These are phyloP conservation scores for Fusarium albosuccineum DNA, from an alignment of 2,329 filamentous ascomycete genomes.

Conservation along the genomic window DNA sequence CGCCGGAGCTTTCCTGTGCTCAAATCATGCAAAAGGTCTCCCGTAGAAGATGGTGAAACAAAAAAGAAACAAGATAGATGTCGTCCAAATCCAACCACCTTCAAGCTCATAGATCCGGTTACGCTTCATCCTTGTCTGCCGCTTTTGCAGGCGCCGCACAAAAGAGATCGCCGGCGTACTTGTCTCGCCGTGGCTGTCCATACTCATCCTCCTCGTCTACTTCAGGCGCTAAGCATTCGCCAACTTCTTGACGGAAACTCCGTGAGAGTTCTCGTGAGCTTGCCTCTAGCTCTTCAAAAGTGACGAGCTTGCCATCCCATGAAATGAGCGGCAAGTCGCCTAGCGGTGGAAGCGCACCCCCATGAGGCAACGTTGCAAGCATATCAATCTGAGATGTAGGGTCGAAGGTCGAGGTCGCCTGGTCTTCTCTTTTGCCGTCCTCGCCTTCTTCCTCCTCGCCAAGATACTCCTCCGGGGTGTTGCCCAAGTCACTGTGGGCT, in stretches of 20 bases:
- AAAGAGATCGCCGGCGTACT: conserved; percentile 72
- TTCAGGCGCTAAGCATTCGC: conserved; percentile 67
- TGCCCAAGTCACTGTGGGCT: conserved; percentile 81
- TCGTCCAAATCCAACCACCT: conserved; percentile 6
- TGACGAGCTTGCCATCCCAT: conserved; percentile 70
- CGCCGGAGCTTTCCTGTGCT: conserved; percentile 15
- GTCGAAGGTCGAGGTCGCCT: conserved; percentile 52
- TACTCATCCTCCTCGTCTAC: conserved; percentile 36
- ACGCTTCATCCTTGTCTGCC: conserved; percentile 39
- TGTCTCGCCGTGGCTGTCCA: conserved; percentile 39
- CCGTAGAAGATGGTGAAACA: conserved; percentile 12
- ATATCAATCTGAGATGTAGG: conserved; percentile 59
- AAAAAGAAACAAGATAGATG: conserved; percentile 7
- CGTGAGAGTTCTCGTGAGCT: conserved; percentile 66
- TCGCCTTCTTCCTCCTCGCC: conserved; percentile 43
- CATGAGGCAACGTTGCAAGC: conserved; percentile 62
- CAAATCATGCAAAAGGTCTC: conserved; percentile 21
- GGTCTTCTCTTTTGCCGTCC: conserved; percentile 47
- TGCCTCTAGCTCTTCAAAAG: conserved; percentile 55
- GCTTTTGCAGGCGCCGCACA: conserved; percentile 56
- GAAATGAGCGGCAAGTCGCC: conserved; percentile 69
- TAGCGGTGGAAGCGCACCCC: conserved; percentile 59
- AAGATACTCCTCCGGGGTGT: conserved; percentile 77
- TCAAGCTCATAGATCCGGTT: conserved; percentile 14
- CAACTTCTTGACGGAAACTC: conserved; percentile 73